These are phyloP conservation scores for Ceratobasidium sp. DNA, from an alignment of 1,284 basidiomycete genomes.

Conservation along the genomic window DNA sequence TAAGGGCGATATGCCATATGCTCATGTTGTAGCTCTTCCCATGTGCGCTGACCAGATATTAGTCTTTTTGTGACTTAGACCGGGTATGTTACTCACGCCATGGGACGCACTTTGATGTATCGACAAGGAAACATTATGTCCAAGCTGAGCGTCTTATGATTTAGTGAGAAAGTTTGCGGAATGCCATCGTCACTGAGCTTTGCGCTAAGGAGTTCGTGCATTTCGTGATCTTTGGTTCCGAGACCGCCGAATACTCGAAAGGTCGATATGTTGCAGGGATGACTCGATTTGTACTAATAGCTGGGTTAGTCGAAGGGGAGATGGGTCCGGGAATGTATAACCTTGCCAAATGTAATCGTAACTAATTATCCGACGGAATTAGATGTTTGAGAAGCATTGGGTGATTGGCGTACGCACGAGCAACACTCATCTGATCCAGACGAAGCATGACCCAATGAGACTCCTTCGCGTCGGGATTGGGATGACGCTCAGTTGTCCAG, in stretches of 20 bases:
- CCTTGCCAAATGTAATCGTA: constrained; percentile 83
- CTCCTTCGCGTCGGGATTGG: constrained; percentile 32
- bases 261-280: constrained; percentile 86
- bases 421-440: constrained; percentile 44
- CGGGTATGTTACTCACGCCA: constrained; percentile 64
- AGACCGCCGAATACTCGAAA: constrained; percentile 71
- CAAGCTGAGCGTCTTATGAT: constrained; percentile 64
- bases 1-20: constrained; percentile 77
- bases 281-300: constrained; percentile 60
- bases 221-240: constrained; percentile 43
- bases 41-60: constrained; percentile 65
- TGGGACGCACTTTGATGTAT: constrained; percentile 78
- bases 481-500: constrained; percentile 47
- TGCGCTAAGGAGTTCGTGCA: constrained; percentile 61
- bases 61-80: constrained; percentile 13
- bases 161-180: constrained; percentile 73
- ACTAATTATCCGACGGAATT: constrained; percentile 60
- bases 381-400: background rate
- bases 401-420: constrained; percentile 35
- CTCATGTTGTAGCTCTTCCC: constrained; percentile 79
- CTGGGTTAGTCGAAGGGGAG: background rate
- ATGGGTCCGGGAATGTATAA: constrained; percentile 55
- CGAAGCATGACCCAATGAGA: constrained; percentile 48
- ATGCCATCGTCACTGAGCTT: constrained; percentile 73
- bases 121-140: constrained; percentile 72